A percentile compares a stretch with the other conserved stretches of the same genome.
Conservation (phyloP, 352 stramenopile genomes). For the Pythium aristosporum region DNA sequence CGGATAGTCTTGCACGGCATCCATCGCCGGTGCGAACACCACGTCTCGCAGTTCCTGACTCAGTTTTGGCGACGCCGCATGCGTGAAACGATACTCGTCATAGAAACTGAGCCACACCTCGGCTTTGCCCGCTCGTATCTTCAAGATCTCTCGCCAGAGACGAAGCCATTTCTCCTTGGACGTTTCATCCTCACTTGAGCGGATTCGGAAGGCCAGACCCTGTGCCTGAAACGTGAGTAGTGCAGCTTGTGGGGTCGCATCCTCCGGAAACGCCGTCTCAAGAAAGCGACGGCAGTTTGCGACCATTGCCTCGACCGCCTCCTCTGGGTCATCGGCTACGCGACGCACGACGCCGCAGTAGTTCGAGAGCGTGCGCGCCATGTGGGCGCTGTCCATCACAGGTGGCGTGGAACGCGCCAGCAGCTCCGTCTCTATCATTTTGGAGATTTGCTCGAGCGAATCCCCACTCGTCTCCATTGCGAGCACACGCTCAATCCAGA, state of each 20-base stretch:
- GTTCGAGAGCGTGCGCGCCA: slow-evolving; percentile 44
- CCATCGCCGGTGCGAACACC: slow-evolving; percentile 35
- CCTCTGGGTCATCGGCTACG: slow-evolving; percentile 16
- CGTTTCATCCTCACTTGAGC: background rate
- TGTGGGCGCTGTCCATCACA: slow-evolving; percentile 58
- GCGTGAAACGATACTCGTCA: slow-evolving; percentile 33
- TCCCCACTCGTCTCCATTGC: slow-evolving; percentile 37
- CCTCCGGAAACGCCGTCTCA: slow-evolving; percentile 33
- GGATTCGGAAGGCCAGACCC: slow-evolving; percentile 29
- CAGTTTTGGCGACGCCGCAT: slow-evolving; percentile 9
- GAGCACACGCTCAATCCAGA: slow-evolving; percentile 57
- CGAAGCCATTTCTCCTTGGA: slow-evolving; percentile 25
- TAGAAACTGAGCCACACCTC: slow-evolving; percentile 49
- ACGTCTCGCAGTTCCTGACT: slow-evolving; percentile 31
- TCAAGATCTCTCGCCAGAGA: slow-evolving; percentile 37
- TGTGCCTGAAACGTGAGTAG: slow-evolving; percentile 56
- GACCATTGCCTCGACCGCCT: slow-evolving; percentile 35
- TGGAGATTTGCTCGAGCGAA: slow-evolving; percentile 22
- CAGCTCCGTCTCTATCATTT: slow-evolving; percentile 32
- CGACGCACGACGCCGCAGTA: slow-evolving; percentile 22
- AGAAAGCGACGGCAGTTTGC: slow-evolving; percentile 36
- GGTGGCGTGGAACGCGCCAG: slow-evolving; percentile 33
- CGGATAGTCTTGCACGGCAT: slow-evolving; percentile 27
- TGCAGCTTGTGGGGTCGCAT: slow-evolving; percentile 29
- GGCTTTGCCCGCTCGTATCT: slow-evolving; percentile 27